Conservation (phyloP, 148 eudicot genomes). For the Heliamphora exappendiculata region DNA sequence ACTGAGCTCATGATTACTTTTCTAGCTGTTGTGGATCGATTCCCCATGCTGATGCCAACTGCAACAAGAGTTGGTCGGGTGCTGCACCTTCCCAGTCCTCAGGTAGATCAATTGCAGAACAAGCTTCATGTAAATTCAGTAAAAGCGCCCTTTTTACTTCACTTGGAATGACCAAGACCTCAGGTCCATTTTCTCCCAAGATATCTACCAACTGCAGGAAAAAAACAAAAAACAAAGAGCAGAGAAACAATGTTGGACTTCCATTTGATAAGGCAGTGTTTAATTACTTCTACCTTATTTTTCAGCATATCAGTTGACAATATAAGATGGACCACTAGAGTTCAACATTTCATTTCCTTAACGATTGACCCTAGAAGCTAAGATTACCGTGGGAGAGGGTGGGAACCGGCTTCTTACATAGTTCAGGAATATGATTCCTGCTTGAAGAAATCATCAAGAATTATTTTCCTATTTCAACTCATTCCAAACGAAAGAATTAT, state of each 20-base stretch:
- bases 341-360: too few relatives aligned
- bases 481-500: too few relatives aligned
- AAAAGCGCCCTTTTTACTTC: conserved; percentile 71
- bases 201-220: conserved; percentile 56
- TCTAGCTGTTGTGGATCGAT: conserved; percentile 66
- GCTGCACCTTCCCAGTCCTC: conserved; percentile 93
- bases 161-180: conserved; percentile 51
- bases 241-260: not conserved
- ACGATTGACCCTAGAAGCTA: too few relatives aligned
- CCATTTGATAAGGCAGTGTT: not conserved
- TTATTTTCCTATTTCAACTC: too few relatives aligned
- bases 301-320: not conserved
- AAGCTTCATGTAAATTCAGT: conserved; percentile 64
- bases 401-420: too few relatives aligned
- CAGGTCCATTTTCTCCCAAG: conserved; percentile 70
- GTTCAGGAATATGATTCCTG: too few relatives aligned
- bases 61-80: conserved; percentile 83
- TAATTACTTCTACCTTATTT: not conserved
- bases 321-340: not conserved
- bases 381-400: too few relatives aligned
- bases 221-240: not conserved
- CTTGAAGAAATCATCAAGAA: too few relatives aligned
- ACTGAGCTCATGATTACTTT: conserved; percentile 26
- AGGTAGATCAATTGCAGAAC: conserved; percentile 54
- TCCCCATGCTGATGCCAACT: conserved; percentile 82